These are phyloP conservation scores for Lachnellula subtilissima DNA, from an alignment of 2,329 filamentous ascomycete genomes.

Conservation along the genomic window DNA sequence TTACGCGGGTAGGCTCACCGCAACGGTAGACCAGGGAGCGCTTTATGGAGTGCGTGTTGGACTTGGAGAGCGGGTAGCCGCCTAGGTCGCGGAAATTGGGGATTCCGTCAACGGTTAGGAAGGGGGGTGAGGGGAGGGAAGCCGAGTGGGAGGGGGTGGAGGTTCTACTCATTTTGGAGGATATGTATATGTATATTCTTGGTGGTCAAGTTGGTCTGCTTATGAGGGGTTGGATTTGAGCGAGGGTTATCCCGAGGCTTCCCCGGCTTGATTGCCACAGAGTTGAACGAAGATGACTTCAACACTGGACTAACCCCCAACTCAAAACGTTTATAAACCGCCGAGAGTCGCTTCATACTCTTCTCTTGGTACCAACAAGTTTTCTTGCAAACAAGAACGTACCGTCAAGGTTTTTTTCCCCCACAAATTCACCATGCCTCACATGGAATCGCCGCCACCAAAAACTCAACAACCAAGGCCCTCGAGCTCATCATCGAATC, in stretches of 20 bases:
- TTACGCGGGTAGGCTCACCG: constrained; percentile 59
- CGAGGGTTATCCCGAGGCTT: not conserved
- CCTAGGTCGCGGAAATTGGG: constrained; percentile 66
- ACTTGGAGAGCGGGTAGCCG: constrained; percentile 45
- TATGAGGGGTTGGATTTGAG: not conserved
- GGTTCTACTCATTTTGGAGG: not conserved
- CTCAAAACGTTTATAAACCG: too few species aligned
- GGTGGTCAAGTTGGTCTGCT: not conserved
- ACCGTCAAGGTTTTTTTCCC: too few species aligned
- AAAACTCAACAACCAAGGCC: constrained; percentile 6
- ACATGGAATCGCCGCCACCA: constrained; percentile 13
- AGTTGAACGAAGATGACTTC: too few species aligned
- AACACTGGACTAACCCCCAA: too few species aligned
- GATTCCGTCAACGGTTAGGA: constrained; percentile 51
- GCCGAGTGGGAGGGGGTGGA: not conserved
- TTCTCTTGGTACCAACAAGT: too few species aligned
- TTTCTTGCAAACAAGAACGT: not conserved
- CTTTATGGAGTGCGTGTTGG: constrained; percentile 40
- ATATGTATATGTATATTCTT: not conserved
- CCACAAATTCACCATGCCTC: constrained; percentile 22
- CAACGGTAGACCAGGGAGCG: constrained; percentile 59
- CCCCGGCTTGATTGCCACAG: not conserved
- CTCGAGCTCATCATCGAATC: not conserved
- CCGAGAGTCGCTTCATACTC: too few species aligned
- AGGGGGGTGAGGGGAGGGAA: constrained; percentile 40